phyloP scores from a whole-genome alignment of 2,329 filamentous ascomycete genomes.

The Fusarium solani-melongenae region DNA sequence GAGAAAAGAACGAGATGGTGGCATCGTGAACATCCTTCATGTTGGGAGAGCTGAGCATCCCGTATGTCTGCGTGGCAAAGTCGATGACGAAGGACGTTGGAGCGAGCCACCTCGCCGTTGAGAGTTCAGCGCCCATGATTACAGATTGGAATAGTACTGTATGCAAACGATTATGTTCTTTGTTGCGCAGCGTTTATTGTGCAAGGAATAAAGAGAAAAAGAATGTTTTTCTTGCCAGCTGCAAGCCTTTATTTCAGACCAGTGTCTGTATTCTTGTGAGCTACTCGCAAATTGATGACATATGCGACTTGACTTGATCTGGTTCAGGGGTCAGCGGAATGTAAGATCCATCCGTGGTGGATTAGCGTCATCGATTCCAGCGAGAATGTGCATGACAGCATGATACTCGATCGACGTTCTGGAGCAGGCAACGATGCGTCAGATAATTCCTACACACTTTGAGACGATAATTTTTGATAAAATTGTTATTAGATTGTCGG shows the following conservation, averaged over 20 bases:
- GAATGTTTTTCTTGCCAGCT: not conserved
- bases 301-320: not conserved
- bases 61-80: not conserved
- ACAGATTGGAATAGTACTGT: not conserved
- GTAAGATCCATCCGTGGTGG: not conserved
- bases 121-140: slow-evolving; percentile 3
- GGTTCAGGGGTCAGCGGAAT: not conserved
- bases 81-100: slow-evolving; percentile 7
- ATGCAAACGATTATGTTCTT: not conserved
- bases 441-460: not conserved
- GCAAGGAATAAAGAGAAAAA: not conserved
- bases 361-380: not conserved
- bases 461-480: not conserved
- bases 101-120: slow-evolving; percentile 6
- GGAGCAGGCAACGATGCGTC: not conserved
- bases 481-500: not conserved
- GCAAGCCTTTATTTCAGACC: not conserved
- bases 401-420: not conserved
- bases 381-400: not conserved
- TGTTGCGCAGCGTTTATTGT: not conserved
- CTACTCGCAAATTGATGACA: not conserved
- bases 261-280: not conserved
- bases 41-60: slow-evolving; percentile 8
- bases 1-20: slow-evolving; percentile 12
- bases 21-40: slow-evolving; percentile 11